Evolutionary conservation across 805 yeast species (phyloP).

Genomic region (Starmerella apicola): DNA sequence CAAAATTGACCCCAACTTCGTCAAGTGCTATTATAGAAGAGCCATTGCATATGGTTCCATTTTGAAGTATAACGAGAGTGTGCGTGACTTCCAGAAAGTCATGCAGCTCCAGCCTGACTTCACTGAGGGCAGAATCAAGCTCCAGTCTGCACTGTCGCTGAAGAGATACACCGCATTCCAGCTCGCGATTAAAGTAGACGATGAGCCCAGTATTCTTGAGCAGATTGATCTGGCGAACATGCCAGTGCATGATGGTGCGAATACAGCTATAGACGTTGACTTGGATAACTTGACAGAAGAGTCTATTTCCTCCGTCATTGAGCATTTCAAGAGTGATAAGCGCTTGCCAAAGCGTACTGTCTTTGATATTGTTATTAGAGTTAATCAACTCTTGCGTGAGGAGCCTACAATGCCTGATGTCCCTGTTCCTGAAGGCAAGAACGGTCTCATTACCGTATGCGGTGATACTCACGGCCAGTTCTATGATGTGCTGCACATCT

Average conservation of each 20-base stretch:
- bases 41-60: constrained; percentile 73
- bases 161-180: constrained; percentile 70
- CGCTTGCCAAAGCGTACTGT: constrained; percentile 70
- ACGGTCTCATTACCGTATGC: constrained; percentile 60
- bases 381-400: constrained; percentile 44
- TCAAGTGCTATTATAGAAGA: constrained; percentile 76
- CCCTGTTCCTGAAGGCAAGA: constrained; percentile 26
- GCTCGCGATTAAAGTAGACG: constrained; percentile 70
- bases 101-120: constrained; percentile 56
- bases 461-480: constrained; percentile 99
- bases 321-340: constrained; percentile 60
- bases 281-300: constrained; percentile 36
- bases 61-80: constrained; percentile 61
- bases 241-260: constrained; percentile 35
- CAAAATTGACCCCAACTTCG: constrained; percentile 48
- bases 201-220: constrained; percentile 38
- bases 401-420: constrained; percentile 75
- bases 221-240: constrained; percentile 27
- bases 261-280: constrained; percentile 36
- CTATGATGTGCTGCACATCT: constrained; percentile 74
- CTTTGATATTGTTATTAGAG: constrained; percentile 66
- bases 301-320: constrained; percentile 55
- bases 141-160: constrained; percentile 50
- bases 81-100: constrained; percentile 53
- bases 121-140: constrained; percentile 47